Evolutionary conservation across 2,329 filamentous ascomycete genomes (phyloP).

Genomic region (Pseudocercospora crystallina): DNA sequence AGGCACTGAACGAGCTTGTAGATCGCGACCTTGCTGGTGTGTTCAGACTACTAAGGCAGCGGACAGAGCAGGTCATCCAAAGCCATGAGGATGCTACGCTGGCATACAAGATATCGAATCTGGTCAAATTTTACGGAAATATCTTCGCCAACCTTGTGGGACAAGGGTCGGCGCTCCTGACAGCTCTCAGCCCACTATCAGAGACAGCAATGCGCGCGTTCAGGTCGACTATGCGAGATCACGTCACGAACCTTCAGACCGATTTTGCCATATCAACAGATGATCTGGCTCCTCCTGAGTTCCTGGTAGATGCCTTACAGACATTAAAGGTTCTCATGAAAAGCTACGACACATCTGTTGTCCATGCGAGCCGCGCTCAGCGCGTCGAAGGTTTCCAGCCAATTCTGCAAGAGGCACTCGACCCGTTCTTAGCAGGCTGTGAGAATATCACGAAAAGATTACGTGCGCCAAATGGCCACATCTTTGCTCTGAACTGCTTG

Average conservation of each 20-base stretch:
- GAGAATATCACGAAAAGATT: slow-evolving; percentile 66
- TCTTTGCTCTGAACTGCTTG: slow-evolving; percentile 74
- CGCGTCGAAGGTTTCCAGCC: slow-evolving; percentile 70
- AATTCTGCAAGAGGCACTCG: slow-evolving; percentile 75
- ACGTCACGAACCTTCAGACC: slow-evolving; percentile 70
- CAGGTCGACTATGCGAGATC: slow-evolving; percentile 75
- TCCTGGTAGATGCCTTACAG: slow-evolving; percentile 76
- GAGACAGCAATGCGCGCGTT: slow-evolving; percentile 80
- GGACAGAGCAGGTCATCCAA: slow-evolving; percentile 88
- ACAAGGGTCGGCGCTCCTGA: slow-evolving; percentile 65
- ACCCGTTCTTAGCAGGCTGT: slow-evolving; percentile 80
- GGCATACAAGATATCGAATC: slow-evolving; percentile 85
- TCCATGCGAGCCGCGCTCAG: slow-evolving; percentile 50
- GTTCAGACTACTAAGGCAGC: slow-evolving; percentile 78
- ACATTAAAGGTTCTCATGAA: slow-evolving; percentile 77
- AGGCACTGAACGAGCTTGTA: slow-evolving; percentile 80
- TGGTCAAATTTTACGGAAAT: slow-evolving; percentile 82
- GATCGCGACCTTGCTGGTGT: slow-evolving; percentile 82
- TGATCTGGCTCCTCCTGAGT: slow-evolving; percentile 76
- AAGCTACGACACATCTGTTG: slow-evolving; percentile 80
- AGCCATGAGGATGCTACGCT: slow-evolving; percentile 86
- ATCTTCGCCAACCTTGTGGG: slow-evolving; percentile 83
- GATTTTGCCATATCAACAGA: slow-evolving; percentile 69
- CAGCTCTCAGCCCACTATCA: slow-evolving; percentile 67
- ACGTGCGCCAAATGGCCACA: slow-evolving; percentile 58